Base-by-base conservation (phyloP, 345 rosid species). In the Aquilaria yunnanensis region DNA sequence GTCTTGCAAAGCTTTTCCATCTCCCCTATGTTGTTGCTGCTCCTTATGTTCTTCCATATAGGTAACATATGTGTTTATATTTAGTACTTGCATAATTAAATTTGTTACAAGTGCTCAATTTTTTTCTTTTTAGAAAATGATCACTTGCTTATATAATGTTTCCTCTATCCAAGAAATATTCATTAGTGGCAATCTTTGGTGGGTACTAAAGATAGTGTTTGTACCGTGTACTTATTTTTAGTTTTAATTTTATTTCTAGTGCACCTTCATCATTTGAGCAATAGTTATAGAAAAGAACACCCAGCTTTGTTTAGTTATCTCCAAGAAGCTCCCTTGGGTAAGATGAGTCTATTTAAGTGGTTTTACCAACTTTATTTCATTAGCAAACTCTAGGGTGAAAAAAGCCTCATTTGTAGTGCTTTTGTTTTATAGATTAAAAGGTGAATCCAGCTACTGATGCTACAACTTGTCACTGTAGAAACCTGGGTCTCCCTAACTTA, bases 31-130 rank as follows among this genome's bases (percentile, higher is more conserved):
- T 16, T 16, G 16, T 16, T 16, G 16, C 16, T 16, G 16, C 16
- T 16, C 16, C 16, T 16, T 16, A 16, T 16, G 16, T 16, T 16
- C 16, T 16, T 16, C 16, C 16, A 16, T 92, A 89, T 65, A 87
- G 96, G 98, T 92, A 74, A 68, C n/a, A 16, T 2, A 33, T 58
- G 65, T 13, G 64, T 47, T 63, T 31, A 31, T 32, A 5, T 23
- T 63, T 55, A 2, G 12, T 49, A 5, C 34, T 32, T 31, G 56
- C 49, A 47, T 14, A 54, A 11, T 32, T 57, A 34, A 14, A 45
- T 34, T 56, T 37, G 43, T 13, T 5, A 13, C 9, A 53, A 5
- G 56, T 53, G 14, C 14, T 5, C 14, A 13, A 55, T 5, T 9
- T 6, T 32, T 9, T 1, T 33, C 16, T 16, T 16, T 16, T 16